Evolutionary conservation across 805 yeast species (phyloP).

Genomic region (Pichia exigua): DNA sequence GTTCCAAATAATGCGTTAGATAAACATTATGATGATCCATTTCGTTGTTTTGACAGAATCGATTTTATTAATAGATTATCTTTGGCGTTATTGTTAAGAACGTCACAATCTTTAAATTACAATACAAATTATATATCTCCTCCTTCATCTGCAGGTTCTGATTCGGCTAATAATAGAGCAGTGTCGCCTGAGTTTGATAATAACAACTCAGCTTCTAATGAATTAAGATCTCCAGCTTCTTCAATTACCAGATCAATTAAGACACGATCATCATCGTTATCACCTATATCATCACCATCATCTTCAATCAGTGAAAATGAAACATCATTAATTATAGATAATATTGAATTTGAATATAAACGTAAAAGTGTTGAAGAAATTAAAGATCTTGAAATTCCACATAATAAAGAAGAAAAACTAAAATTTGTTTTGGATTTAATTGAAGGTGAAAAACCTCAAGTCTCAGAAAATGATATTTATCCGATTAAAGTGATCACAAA

Average conservation of each 20-base stretch:
- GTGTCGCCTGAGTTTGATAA: neutral
- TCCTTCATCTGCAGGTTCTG: neutral
- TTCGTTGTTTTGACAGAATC: constrained; percentile 21
- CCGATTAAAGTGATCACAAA: constrained; percentile 16
- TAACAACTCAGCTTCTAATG: neutral
- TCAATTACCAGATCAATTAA: neutral
- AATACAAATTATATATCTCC: neutral
- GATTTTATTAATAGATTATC: constrained; percentile 22
- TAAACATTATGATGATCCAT: constrained; percentile 22
- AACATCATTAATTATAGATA: neutral
- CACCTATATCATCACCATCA: neutral
- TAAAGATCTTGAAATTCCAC: constrained; percentile 13
- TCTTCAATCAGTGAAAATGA: neutral
- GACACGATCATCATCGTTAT: neutral
- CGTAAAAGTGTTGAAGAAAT: neutral
- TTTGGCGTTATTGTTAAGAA: constrained; percentile 18
- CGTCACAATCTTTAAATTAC: constrained; percentile 8
- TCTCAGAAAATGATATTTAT: constrained; percentile 18
- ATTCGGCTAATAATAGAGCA: neutral
- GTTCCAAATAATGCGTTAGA: constrained; percentile 20
- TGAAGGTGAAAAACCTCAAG: constrained; percentile 15
- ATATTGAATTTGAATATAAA: neutral
- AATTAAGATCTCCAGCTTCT: neutral
- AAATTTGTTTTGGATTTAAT: constrained; percentile 16
- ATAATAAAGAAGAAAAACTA: constrained; percentile 14